A percentile compares a stretch with the other conserved stretches of the same genome.
Conservation (phyloP, 164 flowering plant species). For the Litsea cubeba region DNA sequence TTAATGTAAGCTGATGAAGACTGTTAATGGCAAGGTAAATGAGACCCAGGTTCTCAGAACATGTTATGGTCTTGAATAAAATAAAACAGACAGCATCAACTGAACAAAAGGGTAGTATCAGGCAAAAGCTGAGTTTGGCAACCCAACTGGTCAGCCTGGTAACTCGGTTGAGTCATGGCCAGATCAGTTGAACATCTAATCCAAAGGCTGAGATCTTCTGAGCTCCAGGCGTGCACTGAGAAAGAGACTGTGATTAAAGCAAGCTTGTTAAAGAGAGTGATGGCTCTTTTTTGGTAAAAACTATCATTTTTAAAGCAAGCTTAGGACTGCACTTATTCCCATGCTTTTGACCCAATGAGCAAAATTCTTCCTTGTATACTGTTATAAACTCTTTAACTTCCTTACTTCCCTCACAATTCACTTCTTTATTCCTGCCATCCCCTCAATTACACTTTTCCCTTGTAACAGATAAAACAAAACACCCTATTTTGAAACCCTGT, state of each 20-base stretch:
- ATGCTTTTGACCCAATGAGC: conserved; percentile 55
- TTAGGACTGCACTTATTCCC: conserved; percentile 57
- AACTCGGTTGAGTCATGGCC: background rate
- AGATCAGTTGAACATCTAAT: background rate
- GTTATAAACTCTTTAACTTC: conserved; percentile 25
- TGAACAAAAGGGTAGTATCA: too few relatives aligned
- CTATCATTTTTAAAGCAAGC: conserved; percentile 44
- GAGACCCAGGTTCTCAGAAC: too few relatives aligned
- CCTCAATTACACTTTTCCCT: background rate
- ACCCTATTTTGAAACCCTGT: background rate
- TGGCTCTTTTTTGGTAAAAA: conserved; percentile 22
- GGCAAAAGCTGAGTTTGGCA: too few relatives aligned
- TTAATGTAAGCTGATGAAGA: too few relatives aligned
- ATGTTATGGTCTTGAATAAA: too few relatives aligned
- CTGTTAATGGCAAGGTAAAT: too few relatives aligned
- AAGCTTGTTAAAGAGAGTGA: background rate
- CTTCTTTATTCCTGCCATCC: conserved; percentile 51
- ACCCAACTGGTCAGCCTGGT: background rate
- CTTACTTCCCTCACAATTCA: conserved; percentile 63
- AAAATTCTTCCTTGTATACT: conserved; percentile 42
- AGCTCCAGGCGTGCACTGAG: conserved; percentile 1
- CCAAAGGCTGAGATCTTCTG: conserved; percentile 5
- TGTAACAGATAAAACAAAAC: background rate
- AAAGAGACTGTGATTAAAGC: conserved; percentile 1
- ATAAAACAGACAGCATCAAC: too few relatives aligned